phyloP scores from a whole-genome alignment of 1,139 yeast genomes.

The Suhomyces atakaporum region DNA sequence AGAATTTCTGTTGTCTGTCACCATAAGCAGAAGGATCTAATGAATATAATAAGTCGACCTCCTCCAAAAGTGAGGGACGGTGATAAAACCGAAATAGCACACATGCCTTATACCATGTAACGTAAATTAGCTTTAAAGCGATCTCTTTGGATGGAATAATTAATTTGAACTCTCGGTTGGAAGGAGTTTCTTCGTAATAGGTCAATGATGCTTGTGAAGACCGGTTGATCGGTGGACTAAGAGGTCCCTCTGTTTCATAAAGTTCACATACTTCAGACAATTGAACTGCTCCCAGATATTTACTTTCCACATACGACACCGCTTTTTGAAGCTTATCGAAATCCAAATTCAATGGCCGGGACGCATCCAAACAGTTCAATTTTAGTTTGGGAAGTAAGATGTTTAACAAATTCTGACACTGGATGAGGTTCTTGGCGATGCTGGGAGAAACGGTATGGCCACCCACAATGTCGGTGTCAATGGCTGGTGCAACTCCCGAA shows the following conservation, averaged over 20 bases:
- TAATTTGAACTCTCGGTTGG: slow-evolving; percentile 55
- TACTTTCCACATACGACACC: slow-evolving; percentile 25
- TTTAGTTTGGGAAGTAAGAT: slow-evolving; percentile 53
- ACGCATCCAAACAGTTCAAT: slow-evolving; percentile 37
- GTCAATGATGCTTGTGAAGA: slow-evolving; percentile 18
- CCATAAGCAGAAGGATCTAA: slow-evolving; percentile 70
- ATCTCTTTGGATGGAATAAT: slow-evolving; percentile 75
- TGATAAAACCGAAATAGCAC: slow-evolving; percentile 83
- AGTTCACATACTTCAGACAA: slow-evolving; percentile 22
- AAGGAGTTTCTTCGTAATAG: slow-evolving; percentile 22
- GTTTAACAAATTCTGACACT: slow-evolving; percentile 29
- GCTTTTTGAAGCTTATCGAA: slow-evolving; percentile 35
- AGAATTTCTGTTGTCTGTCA: slow-evolving; percentile 70
- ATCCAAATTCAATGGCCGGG: slow-evolving; percentile 31
- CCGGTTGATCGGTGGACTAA: slow-evolving; percentile 4
- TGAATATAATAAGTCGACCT: slow-evolving; percentile 51
- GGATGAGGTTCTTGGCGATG: slow-evolving; percentile 18
- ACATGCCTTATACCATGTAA: slow-evolving; percentile 86
- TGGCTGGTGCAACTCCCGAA: slow-evolving; percentile 1
- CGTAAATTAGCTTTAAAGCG: slow-evolving; percentile 68
- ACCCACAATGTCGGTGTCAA: slow-evolving; percentile 5
- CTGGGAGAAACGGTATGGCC: slow-evolving; percentile 9
- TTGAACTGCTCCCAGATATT: slow-evolving; percentile 14
- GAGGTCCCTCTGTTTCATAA: slow-evolving; percentile 26
- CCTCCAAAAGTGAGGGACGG: slow-evolving; percentile 73